These are phyloP conservation scores for Rosa lucieae DNA, from an alignment of 306 rosid genomes.

Conservation along the genomic window DNA sequence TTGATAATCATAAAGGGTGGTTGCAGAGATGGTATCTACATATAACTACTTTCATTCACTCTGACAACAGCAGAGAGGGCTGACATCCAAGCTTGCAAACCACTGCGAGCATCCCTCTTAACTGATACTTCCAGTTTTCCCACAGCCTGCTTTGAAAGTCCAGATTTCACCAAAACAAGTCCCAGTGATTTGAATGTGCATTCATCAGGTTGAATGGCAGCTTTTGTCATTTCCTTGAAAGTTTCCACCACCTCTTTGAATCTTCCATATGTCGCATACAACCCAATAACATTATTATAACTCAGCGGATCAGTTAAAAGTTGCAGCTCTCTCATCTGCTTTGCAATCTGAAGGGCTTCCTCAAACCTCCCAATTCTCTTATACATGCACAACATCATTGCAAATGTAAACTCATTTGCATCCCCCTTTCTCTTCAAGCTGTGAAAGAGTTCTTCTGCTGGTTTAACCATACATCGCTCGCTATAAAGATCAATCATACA, in stretches of 20 bases:
- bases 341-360: conserved; percentile 59
- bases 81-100: conserved; percentile 62
- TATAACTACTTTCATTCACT: conserved; percentile 34
- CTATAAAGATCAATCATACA: conserved; percentile 88
- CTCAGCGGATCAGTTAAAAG: conserved; percentile 58
- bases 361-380: conserved; percentile 67
- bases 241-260: conserved; percentile 54
- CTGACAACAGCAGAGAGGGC: conserved; percentile 59
- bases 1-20: not conserved
- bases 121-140: conserved; percentile 57
- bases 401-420: conserved; percentile 78
- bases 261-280: conserved; percentile 61
- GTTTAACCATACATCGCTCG: conserved; percentile 58
- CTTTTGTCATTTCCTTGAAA: conserved; percentile 57
- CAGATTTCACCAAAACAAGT: conserved; percentile 52
- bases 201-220: conserved; percentile 62
- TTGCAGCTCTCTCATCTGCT: conserved; percentile 56
- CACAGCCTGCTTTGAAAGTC: conserved; percentile 66
- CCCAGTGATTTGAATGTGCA: conserved; percentile 71
- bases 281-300: conserved; percentile 61
- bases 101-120: conserved; percentile 47
- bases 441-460: conserved; percentile 63
- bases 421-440: conserved; percentile 47
- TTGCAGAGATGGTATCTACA: conserved; percentile 19
- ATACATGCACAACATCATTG: conserved; percentile 88